Percentiles rank a stretch among this genome's conserved stretches.
Evolutionary conservation across 768 basidiomycete species (phyloP).

Genomic region (Suillus hirtellus): DNA sequence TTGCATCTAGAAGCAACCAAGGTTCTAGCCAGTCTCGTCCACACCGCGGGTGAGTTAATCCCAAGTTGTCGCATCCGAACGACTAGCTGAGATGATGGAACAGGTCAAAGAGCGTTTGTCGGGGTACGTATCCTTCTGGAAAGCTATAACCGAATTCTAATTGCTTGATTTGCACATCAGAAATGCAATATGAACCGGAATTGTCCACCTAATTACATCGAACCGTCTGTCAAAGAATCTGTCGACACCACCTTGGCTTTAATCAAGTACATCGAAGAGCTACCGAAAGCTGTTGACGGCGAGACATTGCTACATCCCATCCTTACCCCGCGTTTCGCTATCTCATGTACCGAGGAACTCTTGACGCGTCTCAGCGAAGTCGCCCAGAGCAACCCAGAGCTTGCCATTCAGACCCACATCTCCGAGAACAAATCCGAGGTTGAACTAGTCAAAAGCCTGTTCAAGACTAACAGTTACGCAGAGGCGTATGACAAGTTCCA

Average conservation of each 20-base stretch:
- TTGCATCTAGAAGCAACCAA: slow-evolving; percentile 82
- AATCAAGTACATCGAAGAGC: slow-evolving; percentile 65
- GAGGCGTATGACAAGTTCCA: slow-evolving; percentile 79
- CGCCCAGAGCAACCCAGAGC: slow-evolving; percentile 53
- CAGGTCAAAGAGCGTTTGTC: slow-evolving; percentile 85
- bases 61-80: neutral
- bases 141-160: neutral
- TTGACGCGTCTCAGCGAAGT: slow-evolving; percentile 62
- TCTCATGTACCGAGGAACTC: slow-evolving; percentile 78
- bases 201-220: slow-evolving; percentile 66
- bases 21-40: slow-evolving; percentile 74
- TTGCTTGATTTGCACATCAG: slow-evolving; percentile 19
- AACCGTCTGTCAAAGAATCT: slow-evolving; percentile 60
- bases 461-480: slow-evolving; percentile 72
- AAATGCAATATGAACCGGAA: slow-evolving; percentile 56
- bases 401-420: slow-evolving; percentile 92
- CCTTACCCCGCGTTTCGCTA: slow-evolving; percentile 95
- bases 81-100: slow-evolving; percentile 13
- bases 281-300: slow-evolving; percentile 39
- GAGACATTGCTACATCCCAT: slow-evolving; percentile 82
- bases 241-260: slow-evolving; percentile 61
- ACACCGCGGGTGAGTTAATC: slow-evolving; percentile 50
- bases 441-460: slow-evolving; percentile 60
- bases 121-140: slow-evolving; percentile 54
- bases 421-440: slow-evolving; percentile 83